Base-by-base conservation (phyloP, 345 rosid species). In the Linum trigynum region DNA sequence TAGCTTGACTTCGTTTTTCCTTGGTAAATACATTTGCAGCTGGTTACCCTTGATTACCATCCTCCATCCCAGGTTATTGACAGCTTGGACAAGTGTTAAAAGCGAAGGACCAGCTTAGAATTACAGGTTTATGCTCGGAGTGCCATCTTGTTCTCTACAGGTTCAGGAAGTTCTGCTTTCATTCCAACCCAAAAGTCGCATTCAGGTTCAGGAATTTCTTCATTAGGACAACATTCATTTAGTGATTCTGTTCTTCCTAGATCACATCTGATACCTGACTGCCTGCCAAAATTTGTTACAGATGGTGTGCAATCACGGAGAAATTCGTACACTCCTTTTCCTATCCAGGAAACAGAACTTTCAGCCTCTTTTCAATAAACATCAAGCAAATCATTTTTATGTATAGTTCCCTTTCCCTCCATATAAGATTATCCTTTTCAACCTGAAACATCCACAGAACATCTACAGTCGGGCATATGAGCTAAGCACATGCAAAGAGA, bases 381-480 rank as follows among this genome's bases (percentile, higher is more conserved):
- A 76, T 91, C 99, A 66, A 66, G 71, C 35, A 91, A 67, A 66
- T 95, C 99, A 71, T 45, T 79, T 83, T 89, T 39, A 89, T 65
- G 73, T 67, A 80, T 76, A 91, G 71, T 80, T 91, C 97, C 70
- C 72, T 77, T 74, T 91, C 99, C 80, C 82, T 83, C 97, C 97
- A 95, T 45, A 71, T 69, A 74, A 91, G 83, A 68, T 70, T 80
- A 71, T 89, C 97, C 85, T 84, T 95, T 74, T 95, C 97, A 70
- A 79, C 90, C 99, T 95, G 73, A 53, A 74, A 76, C 53, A 66
- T 74, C 67, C 69, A 36, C 42, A 48, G 15, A 59, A 71, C 70
- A 12, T 40, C 45, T 38, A 65, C 5, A 53, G 73, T 84, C 69
- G 80, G 74, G 9, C 64, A 75, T 65, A 45, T 64, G 59, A 81